Evolutionary conservation across 208 protist species (phyloP).

Genomic region (Acanthamoeba royreba): DNA sequence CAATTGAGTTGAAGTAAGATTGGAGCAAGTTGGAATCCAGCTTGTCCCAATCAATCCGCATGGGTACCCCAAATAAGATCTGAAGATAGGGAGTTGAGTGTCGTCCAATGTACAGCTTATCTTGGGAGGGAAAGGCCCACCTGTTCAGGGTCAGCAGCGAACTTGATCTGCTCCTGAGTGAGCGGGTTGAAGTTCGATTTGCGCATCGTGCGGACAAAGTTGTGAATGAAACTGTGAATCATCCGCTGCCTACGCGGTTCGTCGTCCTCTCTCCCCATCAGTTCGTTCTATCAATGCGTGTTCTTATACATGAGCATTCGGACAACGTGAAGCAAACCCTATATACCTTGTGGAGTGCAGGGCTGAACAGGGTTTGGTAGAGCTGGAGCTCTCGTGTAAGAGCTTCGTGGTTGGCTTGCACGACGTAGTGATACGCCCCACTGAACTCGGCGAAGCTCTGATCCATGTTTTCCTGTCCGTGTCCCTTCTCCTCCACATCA

Average conservation of each 20-base stretch:
- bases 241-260: not conserved
- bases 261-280: not conserved
- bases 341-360: not conserved
- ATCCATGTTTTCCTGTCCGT: not conserved
- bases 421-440: not conserved
- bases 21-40: not conserved
- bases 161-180: not conserved
- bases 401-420: slow-evolving; percentile 29
- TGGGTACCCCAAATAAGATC: slow-evolving; percentile 22
- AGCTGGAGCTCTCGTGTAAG: not conserved
- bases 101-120: not conserved
- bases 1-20: not conserved
- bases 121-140: not conserved
- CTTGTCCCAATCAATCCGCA: slow-evolving; percentile 41
- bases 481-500: not conserved
- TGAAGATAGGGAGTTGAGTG: not conserved
- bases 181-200: slow-evolving; percentile 16
- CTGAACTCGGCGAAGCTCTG: not conserved
- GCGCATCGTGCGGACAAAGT: slow-evolving; percentile 13
- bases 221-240: slow-evolving; percentile 31
- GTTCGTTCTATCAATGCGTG: not conserved
- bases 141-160: slow-evolving; percentile 1
- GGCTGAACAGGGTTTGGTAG: slow-evolving; percentile 46
- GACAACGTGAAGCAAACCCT: not conserved
- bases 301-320: not conserved